Base-by-base conservation (phyloP, 768 basidiomycete genomes). In the Goffeauzyma gilvescens region DNA sequence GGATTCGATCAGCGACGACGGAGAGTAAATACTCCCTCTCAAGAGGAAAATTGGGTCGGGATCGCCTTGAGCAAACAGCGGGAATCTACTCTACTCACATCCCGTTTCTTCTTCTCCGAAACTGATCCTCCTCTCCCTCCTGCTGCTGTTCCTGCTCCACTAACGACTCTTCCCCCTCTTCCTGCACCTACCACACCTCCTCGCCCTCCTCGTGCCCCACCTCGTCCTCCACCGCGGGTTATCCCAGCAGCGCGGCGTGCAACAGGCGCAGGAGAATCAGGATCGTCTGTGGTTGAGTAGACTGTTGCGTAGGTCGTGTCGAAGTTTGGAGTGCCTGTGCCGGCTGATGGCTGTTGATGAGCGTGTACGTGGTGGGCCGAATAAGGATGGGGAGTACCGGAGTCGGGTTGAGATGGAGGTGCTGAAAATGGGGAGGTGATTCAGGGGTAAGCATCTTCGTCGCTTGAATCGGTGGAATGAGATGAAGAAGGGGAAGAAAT, bases 71-170 rank as follows among this genome's bases (percentile, higher is more conserved):
- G 33, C 21, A 32, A 20, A 20, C 20, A 41, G 8, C 6, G 30
- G 8, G 32, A 9, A 41, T 10, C 6, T n/a, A n/a, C n/a, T n/a
- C n/a, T 13, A 53, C 74, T 49, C 43, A 82, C 82, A 55, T 71
- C 72, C 27, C 80, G 71, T 51, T 85, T 81, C 62, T 79, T 82
- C 70, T 77, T 85, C 66, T 84, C 81, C 58, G 79, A 83, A 9
- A 75, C 72, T 1, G 74, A 73, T 12, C 17, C 17, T 25, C 27
- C 41, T 55, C 82, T 84, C 15, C 60, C 69, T 1, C 58, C 66
- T 12, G 28, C 48, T 14, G 34, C 46, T 14, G 31, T 43, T 9
- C 34, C 43, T n/a, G 39, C 38, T 7, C 43, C 39, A 27, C 51
- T 51, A 37, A 50, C 54, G 26, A 51, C 31, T 25, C 48, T 76